A percentile compares a stretch with the other conserved stretches of the same genome.
phyloP scores from a whole-genome alignment of 1,284 basidiomycete species.

The Pseudozyma sp. region DNA sequence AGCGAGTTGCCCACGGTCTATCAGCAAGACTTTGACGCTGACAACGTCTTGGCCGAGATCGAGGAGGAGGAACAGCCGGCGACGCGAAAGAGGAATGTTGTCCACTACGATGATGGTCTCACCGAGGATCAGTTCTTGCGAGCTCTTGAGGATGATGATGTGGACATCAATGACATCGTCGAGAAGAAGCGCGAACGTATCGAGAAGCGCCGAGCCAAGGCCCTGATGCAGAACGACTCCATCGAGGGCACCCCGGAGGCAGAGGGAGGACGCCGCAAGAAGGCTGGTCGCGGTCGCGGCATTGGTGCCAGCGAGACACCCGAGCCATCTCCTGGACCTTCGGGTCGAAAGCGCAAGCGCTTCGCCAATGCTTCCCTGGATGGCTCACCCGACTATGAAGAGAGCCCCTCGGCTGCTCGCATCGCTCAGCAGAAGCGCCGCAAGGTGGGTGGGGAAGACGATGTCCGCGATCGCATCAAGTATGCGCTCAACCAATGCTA shows the following conservation, averaged over 20 bases:
- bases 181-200: slow-evolving; percentile 68
- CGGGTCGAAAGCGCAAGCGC: slow-evolving; percentile 62
- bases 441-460: slow-evolving; percentile 75
- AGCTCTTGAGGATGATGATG: slow-evolving; percentile 87
- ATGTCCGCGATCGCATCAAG: slow-evolving; percentile 76
- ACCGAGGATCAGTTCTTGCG: slow-evolving; percentile 84
- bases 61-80: slow-evolving; percentile 76
- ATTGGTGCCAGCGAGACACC: slow-evolving; percentile 46
- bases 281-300: slow-evolving; percentile 43
- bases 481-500: slow-evolving; percentile 84
- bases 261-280: slow-evolving; percentile 42
- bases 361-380: slow-evolving; percentile 46
- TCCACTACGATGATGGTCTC: slow-evolving; percentile 94
- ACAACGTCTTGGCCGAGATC: slow-evolving; percentile 48
- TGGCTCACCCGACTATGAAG: slow-evolving; percentile 44
- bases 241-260: slow-evolving; percentile 57
- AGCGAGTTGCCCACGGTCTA: slow-evolving; percentile 94
- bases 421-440: slow-evolving; percentile 73
- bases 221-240: slow-evolving; percentile 46
- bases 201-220: slow-evolving; percentile 63
- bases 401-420: slow-evolving; percentile 36
- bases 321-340: slow-evolving; percentile 58
- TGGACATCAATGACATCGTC: slow-evolving; percentile 74
- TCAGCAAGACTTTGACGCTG: slow-evolving; percentile 75
- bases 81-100: slow-evolving; percentile 84